phyloP scores from a whole-genome alignment of 495 filamentous ascomycete species.

The Jackrogersella multiformis region DNA sequence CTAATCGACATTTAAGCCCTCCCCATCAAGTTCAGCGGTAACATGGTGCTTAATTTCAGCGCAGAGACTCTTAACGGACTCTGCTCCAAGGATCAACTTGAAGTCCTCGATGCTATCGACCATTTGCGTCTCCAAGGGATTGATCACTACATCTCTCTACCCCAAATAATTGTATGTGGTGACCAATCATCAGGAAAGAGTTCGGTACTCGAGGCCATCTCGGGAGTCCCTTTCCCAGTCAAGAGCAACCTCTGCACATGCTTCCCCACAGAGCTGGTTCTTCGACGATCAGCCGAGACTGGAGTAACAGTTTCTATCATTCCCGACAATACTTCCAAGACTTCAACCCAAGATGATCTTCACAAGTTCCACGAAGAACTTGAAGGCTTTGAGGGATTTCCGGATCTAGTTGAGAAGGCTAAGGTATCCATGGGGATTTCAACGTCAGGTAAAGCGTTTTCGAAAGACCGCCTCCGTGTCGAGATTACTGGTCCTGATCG shows the following conservation, averaged over 20 bases:
- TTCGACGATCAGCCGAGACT: conserved; percentile 50
- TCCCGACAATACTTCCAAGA: conserved; percentile 44
- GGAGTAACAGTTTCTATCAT: conserved; percentile 42
- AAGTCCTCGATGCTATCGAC: conserved; percentile 64
- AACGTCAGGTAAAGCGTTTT: conserved; percentile 54
- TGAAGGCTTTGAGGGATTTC: conserved; percentile 32
- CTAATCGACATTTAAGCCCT: neutral
- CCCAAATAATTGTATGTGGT: conserved; percentile 69
- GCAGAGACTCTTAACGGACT: conserved; percentile 31
- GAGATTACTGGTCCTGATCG: conserved; percentile 67
- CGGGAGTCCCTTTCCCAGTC: conserved; percentile 64
- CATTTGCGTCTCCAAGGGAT: conserved; percentile 60
- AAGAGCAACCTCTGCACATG: conserved; percentile 61
- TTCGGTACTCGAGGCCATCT: conserved; percentile 71
- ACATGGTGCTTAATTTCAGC: conserved; percentile 29
- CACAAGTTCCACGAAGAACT: conserved; percentile 43
- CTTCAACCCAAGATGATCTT: conserved; percentile 46
- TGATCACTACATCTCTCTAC: conserved; percentile 60
- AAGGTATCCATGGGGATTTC: conserved; percentile 59
- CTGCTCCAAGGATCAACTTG: conserved; percentile 33
- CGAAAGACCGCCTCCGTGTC: conserved; percentile 68
- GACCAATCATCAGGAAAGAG: conserved; percentile 69
- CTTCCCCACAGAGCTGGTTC: conserved; percentile 64
- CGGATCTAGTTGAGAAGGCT: conserved; percentile 56
- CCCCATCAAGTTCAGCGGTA: neutral